phyloP scores from a whole-genome alignment of 202 grass and related monocot genomes.

The Saccharum hybrid region DNA sequence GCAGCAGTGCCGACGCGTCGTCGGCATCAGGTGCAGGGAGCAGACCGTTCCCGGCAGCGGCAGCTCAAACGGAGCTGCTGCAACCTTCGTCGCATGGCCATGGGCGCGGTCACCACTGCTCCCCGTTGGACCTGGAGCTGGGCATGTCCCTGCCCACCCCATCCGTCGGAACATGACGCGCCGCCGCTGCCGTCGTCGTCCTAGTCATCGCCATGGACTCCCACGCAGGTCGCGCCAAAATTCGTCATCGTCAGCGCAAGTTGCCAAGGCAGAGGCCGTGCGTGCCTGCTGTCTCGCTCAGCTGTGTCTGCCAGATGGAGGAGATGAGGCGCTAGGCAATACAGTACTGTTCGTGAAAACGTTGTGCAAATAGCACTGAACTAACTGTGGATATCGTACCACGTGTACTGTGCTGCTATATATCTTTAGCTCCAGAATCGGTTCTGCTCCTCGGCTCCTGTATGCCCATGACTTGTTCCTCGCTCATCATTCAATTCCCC shows the following conservation, averaged over 20 bases:
- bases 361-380: constrained; percentile 35
- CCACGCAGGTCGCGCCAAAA: background rate
- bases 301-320: constrained; percentile 32
- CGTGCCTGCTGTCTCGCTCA: background rate
- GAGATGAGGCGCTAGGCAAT: constrained; percentile 22
- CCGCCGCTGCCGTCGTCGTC: background rate
- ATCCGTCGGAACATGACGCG: constrained; percentile 52
- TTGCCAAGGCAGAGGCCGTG: constrained; percentile 4
- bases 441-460: constrained; percentile 25
- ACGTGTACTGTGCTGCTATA: constrained; percentile 19
- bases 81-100: constrained; percentile 21
- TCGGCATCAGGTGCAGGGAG: constrained; percentile 16
- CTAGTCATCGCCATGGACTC: background rate
- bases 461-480: background rate
- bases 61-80: constrained; percentile 35
- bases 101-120: constrained; percentile 34
- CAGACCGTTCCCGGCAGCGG: background rate
- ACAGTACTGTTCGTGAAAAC: constrained; percentile 4
- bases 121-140: constrained; percentile 52
- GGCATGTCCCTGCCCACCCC: constrained; percentile 51
- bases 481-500: background rate
- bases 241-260: constrained; percentile 19
- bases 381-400: constrained; percentile 43
- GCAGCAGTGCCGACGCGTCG: background rate
- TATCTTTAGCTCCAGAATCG: constrained; percentile 4